These are phyloP conservation scores for Aspergillus caelatus DNA, from an alignment of 2,329 filamentous ascomycete species.

Conservation along the genomic window DNA sequence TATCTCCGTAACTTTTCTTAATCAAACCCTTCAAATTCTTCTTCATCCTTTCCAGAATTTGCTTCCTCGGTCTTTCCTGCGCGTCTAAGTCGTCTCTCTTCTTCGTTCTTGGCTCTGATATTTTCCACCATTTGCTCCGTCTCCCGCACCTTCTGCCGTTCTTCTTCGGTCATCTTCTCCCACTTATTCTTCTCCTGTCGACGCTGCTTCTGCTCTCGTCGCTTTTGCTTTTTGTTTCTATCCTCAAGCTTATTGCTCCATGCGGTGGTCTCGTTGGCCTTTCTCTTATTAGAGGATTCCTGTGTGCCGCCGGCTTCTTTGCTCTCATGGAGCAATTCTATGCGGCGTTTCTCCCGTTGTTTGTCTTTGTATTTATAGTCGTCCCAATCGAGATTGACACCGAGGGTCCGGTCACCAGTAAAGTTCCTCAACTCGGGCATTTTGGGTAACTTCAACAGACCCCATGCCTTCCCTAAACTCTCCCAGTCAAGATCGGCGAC, in stretches of 20 bases:
- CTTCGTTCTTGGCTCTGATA: conserved; percentile 61
- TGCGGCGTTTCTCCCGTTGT: conserved; percentile 66
- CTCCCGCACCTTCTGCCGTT: conserved; percentile 65
- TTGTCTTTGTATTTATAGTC: conserved; percentile 73
- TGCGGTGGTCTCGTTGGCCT: conserved; percentile 63
- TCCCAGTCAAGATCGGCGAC: conserved; percentile 81
- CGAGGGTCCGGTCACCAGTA: conserved; percentile 66
- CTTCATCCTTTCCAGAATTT: conserved; percentile 22
- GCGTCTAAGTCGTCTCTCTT: conserved; percentile 24
- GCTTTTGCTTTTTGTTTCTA: conserved; percentile 63
- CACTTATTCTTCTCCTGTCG: conserved; percentile 65
- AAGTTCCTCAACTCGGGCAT: conserved; percentile 88
- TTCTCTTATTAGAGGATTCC: conserved; percentile 54
- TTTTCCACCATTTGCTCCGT: conserved; percentile 66
- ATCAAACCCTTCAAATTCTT: conserved; percentile 64
- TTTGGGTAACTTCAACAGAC: conserved; percentile 79
- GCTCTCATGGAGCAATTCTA: conserved; percentile 55
- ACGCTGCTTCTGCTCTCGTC: conserved; percentile 66
- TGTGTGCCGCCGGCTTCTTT: conserved; percentile 42
- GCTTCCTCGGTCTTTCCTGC: conserved; percentile 23
- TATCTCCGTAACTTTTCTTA: conserved; percentile 14
- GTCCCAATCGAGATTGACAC: conserved; percentile 64
- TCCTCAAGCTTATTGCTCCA: conserved; percentile 74
- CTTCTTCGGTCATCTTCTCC: conserved; percentile 70
- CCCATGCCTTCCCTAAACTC: conserved; percentile 80